phyloP scores from a whole-genome alignment of 1,284 basidiomycete genomes.

The Trichosporon inkin region DNA sequence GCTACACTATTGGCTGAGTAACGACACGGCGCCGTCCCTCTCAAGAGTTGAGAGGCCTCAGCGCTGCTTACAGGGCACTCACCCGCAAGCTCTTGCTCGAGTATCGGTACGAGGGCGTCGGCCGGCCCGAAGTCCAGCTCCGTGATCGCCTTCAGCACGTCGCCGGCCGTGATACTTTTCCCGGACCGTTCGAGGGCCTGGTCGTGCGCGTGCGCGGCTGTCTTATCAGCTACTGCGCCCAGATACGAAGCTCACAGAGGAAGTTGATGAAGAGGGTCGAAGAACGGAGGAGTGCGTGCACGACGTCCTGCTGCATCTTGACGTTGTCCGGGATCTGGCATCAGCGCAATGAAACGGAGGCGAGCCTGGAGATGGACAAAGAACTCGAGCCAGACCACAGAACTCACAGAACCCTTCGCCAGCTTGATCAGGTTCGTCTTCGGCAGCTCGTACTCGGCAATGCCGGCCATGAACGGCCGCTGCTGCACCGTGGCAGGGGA shows the following conservation, averaged over 20 bases:
- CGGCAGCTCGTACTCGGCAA: slow-evolving; percentile 81
- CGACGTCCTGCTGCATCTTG: slow-evolving; percentile 81
- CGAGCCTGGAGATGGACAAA: neutral
- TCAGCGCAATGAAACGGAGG: slow-evolving; percentile 9
- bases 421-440: slow-evolving; percentile 74
- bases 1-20: slow-evolving; percentile 10
- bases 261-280: slow-evolving; percentile 91
- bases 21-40: neutral
- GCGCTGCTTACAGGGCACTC: slow-evolving; percentile 39
- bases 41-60: too few relatives aligned
- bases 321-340: slow-evolving; percentile 72
- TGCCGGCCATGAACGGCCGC: slow-evolving; percentile 41
- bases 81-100: slow-evolving; percentile 72
- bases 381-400: neutral
- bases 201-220: slow-evolving; percentile 62
- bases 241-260: slow-evolving; percentile 64
- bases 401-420: slow-evolving; percentile 64
- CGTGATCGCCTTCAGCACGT: slow-evolving; percentile 80
- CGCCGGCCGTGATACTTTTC: slow-evolving; percentile 80
- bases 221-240: neutral
- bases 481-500: slow-evolving; percentile 28
- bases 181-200: slow-evolving; percentile 76
- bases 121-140: slow-evolving; percentile 62
- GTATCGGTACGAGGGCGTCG: slow-evolving; percentile 63
- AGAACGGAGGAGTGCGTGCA: slow-evolving; percentile 72